Base-by-base conservation (phyloP, 139 green algal genomes). In the Choricystis sp. region DNA sequence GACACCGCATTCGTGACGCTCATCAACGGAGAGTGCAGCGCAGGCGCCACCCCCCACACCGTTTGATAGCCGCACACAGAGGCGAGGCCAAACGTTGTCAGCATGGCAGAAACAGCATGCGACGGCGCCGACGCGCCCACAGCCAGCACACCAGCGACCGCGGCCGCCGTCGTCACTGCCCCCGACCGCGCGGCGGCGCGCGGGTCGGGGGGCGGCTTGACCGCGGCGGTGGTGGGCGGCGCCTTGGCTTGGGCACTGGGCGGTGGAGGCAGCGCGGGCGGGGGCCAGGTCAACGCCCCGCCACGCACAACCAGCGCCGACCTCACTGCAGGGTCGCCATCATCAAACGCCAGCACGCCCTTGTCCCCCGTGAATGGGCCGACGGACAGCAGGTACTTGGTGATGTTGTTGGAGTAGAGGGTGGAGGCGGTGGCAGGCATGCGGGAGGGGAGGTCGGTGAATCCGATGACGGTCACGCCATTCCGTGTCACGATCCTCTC, bases 11-110 rank as follows among this genome's bases (percentile, higher is more conserved):
- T 96, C 62, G 89, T 95, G 25, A 96, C 89, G 19, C 69, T 82
- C 89, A 96, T 96, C 52, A 96, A 78, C 20, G 89, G 89, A 26
- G 81, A 89, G 81, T 96, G 89, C 61, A 96, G 75, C 27, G 89
- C 87, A 5, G 83, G 83, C 19, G 76, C 82, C 4, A 94, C 89
- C 24, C 87, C 85, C 85, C 83, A 80, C 29, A 80, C 74, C 23
- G 74, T 80, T 63, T 80, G 83, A 71, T 91, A 90, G 30, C 86
- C 86, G 63, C 78, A 90, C 58, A 90, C 84, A 55, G 68, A 80
- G 22, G 86, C 79, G 64, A 94, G 77, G 3, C 75, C 81, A 68
- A 90, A 92, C 69, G 90, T 94, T 60, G 81, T 89, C 24, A 94
- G 65, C 83, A 89, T 92, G 63, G 72, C 74, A 63, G 65, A 80